phyloP scores from a whole-genome alignment of 2,329 filamentous ascomycete genomes.

The Drechslerella coelobrocha region DNA sequence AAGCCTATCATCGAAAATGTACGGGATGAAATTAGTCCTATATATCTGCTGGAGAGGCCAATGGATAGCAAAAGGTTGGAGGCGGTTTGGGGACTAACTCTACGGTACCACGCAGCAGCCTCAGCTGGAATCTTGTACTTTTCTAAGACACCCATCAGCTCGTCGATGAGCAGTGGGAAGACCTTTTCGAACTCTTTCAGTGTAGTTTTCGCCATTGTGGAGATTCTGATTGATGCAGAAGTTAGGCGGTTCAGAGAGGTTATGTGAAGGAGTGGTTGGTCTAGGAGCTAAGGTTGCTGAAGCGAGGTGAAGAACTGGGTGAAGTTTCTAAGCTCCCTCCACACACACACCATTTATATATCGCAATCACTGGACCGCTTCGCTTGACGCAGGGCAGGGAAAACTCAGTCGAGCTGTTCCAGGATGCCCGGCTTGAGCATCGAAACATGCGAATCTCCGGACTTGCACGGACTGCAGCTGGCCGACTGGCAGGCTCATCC shows the following conservation, averaged over 20 bases:
- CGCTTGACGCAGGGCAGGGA: constrained; percentile 9
- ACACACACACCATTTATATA: constrained; percentile 18
- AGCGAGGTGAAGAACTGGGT: constrained; percentile 11
- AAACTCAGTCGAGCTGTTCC: no score
- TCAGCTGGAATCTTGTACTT: constrained; percentile 82
- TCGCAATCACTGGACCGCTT: constrained; percentile 5
- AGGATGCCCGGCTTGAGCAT: not conserved
- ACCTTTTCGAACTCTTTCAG: constrained; percentile 87
- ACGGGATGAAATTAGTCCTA: constrained; percentile 28
- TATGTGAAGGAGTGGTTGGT: not conserved
- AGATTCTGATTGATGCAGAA: constrained; percentile 8
- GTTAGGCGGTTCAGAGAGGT: not conserved
- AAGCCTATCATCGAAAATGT: constrained; percentile 65
- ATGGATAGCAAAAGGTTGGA: constrained; percentile 8
- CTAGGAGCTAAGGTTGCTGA: not conserved
- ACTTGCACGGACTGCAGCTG: not conserved
- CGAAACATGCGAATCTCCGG: no score
- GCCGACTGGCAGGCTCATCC: not conserved
- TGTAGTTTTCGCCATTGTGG: constrained; percentile 65
- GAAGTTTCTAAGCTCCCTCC: constrained; percentile 9
- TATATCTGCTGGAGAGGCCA: constrained; percentile 2
- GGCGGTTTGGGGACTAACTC: constrained; percentile 62
- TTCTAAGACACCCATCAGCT: constrained; percentile 78
- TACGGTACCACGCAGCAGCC: constrained; percentile 84
- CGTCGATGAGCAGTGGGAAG: constrained; percentile 81